Percentiles rank a stretch among this genome's conserved stretches.
phyloP scores from a whole-genome alignment of 176 grass and related monocot species.

The Cymbopogon citratus region DNA sequence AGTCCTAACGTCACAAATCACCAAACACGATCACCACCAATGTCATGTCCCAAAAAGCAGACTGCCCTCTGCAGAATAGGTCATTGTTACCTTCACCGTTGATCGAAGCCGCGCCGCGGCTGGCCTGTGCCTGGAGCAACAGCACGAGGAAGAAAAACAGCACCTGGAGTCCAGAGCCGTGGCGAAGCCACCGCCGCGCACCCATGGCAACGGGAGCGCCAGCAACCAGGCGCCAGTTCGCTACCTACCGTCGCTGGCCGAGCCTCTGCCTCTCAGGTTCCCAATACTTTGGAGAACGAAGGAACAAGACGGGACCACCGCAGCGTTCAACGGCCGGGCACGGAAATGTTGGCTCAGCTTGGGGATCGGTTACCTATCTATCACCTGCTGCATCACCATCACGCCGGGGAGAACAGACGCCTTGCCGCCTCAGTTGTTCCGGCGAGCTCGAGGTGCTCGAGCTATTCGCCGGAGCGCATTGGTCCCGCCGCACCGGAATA shows the following conservation, averaged over 20 bases:
- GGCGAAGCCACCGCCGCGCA: slow-evolving; percentile 3
- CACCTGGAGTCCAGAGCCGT: not conserved
- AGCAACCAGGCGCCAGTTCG: not conserved
- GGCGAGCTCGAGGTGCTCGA: slow-evolving; percentile 25
- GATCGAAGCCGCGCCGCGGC: not conserved
- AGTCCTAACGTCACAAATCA: slow-evolving; percentile 43
- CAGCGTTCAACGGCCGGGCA: slow-evolving; percentile 9
- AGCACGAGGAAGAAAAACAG: slow-evolving; percentile 19
- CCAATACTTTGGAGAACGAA: not conserved
- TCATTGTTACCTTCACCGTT: slow-evolving; percentile 34
- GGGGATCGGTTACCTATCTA: not conserved
- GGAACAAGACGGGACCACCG: not conserved
- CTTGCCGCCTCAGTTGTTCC: slow-evolving; percentile 21
- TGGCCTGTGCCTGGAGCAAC: slow-evolving; percentile 11
- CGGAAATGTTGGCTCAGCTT: slow-evolving; percentile 6
- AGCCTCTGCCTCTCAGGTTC: not conserved
- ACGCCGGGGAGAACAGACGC: slow-evolving; percentile 2
- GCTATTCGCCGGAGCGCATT: slow-evolving; percentile 48
- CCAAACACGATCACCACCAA: not conserved
- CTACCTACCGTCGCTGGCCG: not conserved
- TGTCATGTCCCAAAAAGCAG: not conserved
- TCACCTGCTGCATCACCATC: not conserved
- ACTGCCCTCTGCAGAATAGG: not conserved
- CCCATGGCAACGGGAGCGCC: slow-evolving; percentile 29
- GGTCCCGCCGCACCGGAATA: not conserved